A percentile compares a stretch with the other conserved stretches of the same genome.
These are phyloP conservation scores for Penicillium sp. DNA, from an alignment of 2,329 filamentous ascomycete species.

Conservation along the genomic window DNA sequence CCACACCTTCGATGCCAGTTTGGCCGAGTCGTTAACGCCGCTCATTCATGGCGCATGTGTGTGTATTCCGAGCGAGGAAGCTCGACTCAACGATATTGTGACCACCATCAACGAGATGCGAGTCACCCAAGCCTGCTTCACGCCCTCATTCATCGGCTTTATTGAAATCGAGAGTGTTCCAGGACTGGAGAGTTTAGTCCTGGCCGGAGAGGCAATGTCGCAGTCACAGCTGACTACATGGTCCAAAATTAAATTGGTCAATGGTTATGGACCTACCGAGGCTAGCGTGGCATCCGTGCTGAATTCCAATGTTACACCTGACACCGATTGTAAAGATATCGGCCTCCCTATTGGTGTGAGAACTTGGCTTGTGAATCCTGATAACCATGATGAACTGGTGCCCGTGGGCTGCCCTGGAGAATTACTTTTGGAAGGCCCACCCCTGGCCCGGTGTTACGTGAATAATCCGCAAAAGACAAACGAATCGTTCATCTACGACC, in stretches of 20 bases:
- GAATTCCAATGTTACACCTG: slow-evolving; percentile 32
- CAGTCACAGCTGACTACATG: slow-evolving; percentile 39
- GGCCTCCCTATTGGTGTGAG: slow-evolving; percentile 36
- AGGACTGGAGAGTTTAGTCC: slow-evolving; percentile 42
- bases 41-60: slow-evolving; percentile 59
- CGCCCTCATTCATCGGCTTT: slow-evolving; percentile 57
- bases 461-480: slow-evolving; percentile 59
- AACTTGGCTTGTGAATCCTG: slow-evolving; percentile 43
- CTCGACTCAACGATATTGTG: slow-evolving; percentile 52
- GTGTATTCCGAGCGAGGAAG: slow-evolving; percentile 56
- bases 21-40: slow-evolving; percentile 56
- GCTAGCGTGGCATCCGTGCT: slow-evolving; percentile 38
- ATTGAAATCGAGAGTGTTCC: slow-evolving; percentile 47
- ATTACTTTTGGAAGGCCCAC: slow-evolving; percentile 47
- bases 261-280: slow-evolving; percentile 49
- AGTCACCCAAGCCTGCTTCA: slow-evolving; percentile 58
- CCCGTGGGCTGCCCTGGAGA: slow-evolving; percentile 44
- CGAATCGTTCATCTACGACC: slow-evolving; percentile 58
- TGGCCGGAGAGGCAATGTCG: slow-evolving; percentile 54
- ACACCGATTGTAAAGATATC: slow-evolving; percentile 38
- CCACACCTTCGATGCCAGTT: slow-evolving; percentile 57
- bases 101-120: slow-evolving; percentile 54
- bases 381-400: slow-evolving; percentile 42
- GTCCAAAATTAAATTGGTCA: slow-evolving; percentile 41
- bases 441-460: slow-evolving; percentile 64